These are phyloP conservation scores for Penicillium sp. DNA, from an alignment of 2,329 filamentous ascomycete species.

Conservation along the genomic window DNA sequence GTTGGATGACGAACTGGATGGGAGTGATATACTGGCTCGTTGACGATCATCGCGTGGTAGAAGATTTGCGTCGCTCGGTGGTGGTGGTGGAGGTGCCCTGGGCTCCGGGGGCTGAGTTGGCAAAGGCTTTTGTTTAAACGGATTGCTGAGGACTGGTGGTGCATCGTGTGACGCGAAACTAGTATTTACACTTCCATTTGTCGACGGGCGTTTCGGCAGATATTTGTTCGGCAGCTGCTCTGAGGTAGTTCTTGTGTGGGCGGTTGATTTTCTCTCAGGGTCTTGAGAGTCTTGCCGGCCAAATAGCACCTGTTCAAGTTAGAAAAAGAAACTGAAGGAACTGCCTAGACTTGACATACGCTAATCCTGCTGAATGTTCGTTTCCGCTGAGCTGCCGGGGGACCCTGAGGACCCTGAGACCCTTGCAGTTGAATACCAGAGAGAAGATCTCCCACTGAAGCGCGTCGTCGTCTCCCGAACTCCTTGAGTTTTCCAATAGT, in stretches of 20 bases:
- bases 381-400: slow-evolving; percentile 14
- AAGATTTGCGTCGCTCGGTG: not conserved
- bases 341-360: slow-evolving; percentile 9
- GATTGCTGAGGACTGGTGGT: not conserved
- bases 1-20: slow-evolving; percentile 1
- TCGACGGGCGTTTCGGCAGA: slow-evolving; percentile 1
- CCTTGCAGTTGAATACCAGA: slow-evolving; percentile 21
- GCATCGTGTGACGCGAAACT: not conserved
- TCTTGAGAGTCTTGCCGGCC: slow-evolving; percentile 14
- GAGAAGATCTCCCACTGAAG: slow-evolving; percentile 26
- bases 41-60: slow-evolving; percentile 1
- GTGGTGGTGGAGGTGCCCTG: not conserved
- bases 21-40: slow-evolving; percentile 12
- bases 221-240: slow-evolving; percentile 2
- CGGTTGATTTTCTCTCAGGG: not conserved
- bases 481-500: slow-evolving; percentile 31
- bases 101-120: not conserved
- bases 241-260: not conserved
- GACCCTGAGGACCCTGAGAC: not conserved
- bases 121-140: not conserved
- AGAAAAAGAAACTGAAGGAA: not conserved
- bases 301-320: slow-evolving; percentile 20
- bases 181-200: not conserved
- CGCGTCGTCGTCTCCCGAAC: slow-evolving; percentile 29
- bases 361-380: slow-evolving; percentile 21